Percentiles rank a stretch among this genome's conserved stretches.
These are phyloP conservation scores for Starmera quercuum DNA, from an alignment of 805 yeast species.

Conservation along the genomic window DNA sequence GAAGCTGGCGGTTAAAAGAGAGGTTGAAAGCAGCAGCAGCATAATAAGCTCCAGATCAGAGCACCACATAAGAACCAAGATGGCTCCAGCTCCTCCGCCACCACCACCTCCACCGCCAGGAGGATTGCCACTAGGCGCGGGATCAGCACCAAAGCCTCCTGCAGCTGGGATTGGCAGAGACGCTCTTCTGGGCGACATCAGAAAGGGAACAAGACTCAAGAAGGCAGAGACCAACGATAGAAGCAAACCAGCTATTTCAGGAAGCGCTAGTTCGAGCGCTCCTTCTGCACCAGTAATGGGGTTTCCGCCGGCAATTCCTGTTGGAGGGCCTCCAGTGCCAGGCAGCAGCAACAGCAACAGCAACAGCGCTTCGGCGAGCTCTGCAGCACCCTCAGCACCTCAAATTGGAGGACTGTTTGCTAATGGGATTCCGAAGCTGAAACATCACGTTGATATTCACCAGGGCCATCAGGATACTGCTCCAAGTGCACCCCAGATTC, in stretches of 20 bases:
- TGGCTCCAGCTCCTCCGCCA: constrained; percentile 49
- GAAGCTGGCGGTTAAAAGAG: neutral
- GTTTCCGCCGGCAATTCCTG: constrained; percentile 22
- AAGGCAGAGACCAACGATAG: constrained; percentile 63
- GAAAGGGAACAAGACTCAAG: constrained; percentile 56
- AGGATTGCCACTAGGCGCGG: constrained; percentile 22
- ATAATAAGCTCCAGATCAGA: too few species aligned
- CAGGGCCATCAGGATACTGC: constrained; percentile 12
- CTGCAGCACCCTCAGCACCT: constrained; percentile 21
- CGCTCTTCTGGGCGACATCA: constrained; percentile 73
- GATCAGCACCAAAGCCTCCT: constrained; percentile 21
- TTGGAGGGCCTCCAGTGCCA: constrained; percentile 15
- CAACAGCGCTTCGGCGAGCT: constrained; percentile 12
- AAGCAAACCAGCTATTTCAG: constrained; percentile 48
- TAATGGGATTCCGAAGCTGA: constrained; percentile 17
- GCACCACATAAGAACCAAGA: too few species aligned
- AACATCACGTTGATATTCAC: constrained; percentile 10
- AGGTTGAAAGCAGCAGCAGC: constrained; percentile 39
- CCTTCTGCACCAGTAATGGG: constrained; percentile 9
- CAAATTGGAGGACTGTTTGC: constrained; percentile 21
- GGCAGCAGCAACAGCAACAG: neutral
- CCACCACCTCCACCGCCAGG: constrained; percentile 44
- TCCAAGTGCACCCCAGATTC: constrained; percentile 8
- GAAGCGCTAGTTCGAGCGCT: constrained; percentile 20
- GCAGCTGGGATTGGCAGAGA: constrained; percentile 32